Evolutionary conservation across 1,139 yeast species (phyloP).

Genomic region (Saccharomycopsis hybrid): DNA sequence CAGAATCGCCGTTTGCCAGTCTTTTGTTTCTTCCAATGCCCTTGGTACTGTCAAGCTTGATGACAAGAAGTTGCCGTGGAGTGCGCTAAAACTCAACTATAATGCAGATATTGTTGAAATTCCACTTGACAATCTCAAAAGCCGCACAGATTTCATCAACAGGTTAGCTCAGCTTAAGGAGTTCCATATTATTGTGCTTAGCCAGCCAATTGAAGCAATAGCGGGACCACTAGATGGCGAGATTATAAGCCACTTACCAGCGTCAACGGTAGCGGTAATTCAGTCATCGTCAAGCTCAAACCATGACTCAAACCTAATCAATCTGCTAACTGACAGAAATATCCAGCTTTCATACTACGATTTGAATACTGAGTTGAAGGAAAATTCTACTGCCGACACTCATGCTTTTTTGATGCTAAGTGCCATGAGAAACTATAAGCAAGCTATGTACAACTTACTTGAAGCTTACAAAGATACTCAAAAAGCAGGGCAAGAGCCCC

Average conservation of each 20-base stretch:
- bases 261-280: slow-evolving; percentile 11
- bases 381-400: slow-evolving; percentile 64
- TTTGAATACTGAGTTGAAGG: slow-evolving; percentile 11
- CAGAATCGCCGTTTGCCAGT: slow-evolving; percentile 12
- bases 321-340: slow-evolving; percentile 5
- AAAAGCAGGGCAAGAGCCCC: slow-evolving; percentile 25
- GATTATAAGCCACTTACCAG: slow-evolving; percentile 9
- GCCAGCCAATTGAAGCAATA: slow-evolving; percentile 6
- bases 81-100: slow-evolving; percentile 4
- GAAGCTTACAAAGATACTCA: slow-evolving; percentile 50
- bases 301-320: slow-evolving; percentile 6
- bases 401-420: slow-evolving; percentile 61
- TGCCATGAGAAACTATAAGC: slow-evolving; percentile 58
- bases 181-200: slow-evolving; percentile 11
- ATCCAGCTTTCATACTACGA: slow-evolving; percentile 14
- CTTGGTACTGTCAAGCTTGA: no score
- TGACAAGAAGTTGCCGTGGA: slow-evolving; percentile 3
- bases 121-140: slow-evolving; percentile 1
- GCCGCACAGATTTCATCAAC: slow-evolving; percentile 7
- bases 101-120: slow-evolving; percentile 14
- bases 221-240: slow-evolving; percentile 12
- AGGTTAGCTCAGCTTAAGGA: neutral
- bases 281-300: neutral
- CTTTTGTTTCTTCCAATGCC: neutral
- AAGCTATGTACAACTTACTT: slow-evolving; percentile 40